Conservation (phyloP, 352 stramenopile species). For the Phytophthora fragariae region DNA sequence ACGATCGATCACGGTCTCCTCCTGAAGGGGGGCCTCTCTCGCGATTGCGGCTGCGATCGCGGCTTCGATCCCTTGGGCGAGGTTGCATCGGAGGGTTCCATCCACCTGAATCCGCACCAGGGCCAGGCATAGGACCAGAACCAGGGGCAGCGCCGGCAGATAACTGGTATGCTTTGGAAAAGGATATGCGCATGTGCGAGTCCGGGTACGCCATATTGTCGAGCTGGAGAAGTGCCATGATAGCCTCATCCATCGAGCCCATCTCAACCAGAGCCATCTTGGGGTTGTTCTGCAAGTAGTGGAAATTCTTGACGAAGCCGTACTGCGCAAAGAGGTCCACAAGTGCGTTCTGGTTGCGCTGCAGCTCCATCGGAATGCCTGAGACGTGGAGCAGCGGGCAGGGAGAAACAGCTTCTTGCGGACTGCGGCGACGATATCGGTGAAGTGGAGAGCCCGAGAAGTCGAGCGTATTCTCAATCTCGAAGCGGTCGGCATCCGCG, state of each 20-base stretch:
- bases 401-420: constrained; percentile 68
- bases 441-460: constrained; percentile 80
- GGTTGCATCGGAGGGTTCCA: constrained; percentile 39
- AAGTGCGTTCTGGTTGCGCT: constrained; percentile 68
- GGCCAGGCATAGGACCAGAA: constrained; percentile 30
- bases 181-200: constrained; percentile 82
- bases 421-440: constrained; percentile 75
- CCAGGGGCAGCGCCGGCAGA: constrained; percentile 11
- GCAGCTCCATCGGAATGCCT: constrained; percentile 73
- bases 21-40: constrained; percentile 31
- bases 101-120: constrained; percentile 35
- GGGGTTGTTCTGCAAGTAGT: constrained; percentile 75
- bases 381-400: constrained; percentile 77
- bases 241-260: constrained; percentile 74
- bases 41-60: constrained; percentile 56
- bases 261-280: constrained; percentile 87
- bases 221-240: constrained; percentile 71
- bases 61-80: constrained; percentile 52
- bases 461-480: constrained; percentile 85
- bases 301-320: constrained; percentile 79
- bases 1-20: constrained; percentile 41
- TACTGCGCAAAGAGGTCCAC: constrained; percentile 73
- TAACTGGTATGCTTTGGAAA: constrained; percentile 74
- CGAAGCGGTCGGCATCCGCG: constrained; percentile 79
- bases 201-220: constrained; percentile 81